Conservation (phyloP, 1,284 basidiomycete species). For the Cutaneotrichosporon daszewskae region DNA sequence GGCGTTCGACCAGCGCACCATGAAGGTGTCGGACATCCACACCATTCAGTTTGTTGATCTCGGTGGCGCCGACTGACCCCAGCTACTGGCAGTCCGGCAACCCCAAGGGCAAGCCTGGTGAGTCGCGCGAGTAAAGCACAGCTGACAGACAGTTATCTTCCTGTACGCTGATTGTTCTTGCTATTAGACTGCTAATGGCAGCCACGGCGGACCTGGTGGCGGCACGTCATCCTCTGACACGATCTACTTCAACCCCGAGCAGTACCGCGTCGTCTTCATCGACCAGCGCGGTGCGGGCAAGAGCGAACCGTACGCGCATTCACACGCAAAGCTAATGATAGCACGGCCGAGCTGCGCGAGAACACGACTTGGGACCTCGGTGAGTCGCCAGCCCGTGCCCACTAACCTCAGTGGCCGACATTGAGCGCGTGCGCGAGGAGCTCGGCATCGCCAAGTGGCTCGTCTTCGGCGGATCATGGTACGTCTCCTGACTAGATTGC, state of each 20-base stretch:
- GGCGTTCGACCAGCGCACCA: conserved; percentile 60
- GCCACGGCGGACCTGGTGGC: conserved; percentile 35
- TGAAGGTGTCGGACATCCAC: conserved; percentile 71
- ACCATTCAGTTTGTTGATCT: conserved; percentile 62
- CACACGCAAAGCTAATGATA: conserved; percentile 33
- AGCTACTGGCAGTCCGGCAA: conserved; percentile 79
- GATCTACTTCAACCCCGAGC: conserved; percentile 71
- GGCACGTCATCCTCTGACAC: conserved; percentile 55
- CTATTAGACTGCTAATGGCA: conserved; percentile 2
- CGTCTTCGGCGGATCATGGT: conserved; percentile 89
- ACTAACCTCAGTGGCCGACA: conserved; percentile 61
- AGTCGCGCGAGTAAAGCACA: neutral
- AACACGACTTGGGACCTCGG: conserved; percentile 89
- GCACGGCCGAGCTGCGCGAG: conserved; percentile 67
- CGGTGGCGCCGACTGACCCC: neutral
- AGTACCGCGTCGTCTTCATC: conserved; percentile 63
- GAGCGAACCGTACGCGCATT: conserved; percentile 66
- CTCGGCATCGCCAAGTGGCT: conserved; percentile 76
- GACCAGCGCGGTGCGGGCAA: conserved; percentile 83
- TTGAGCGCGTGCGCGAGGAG: conserved; percentile 71
- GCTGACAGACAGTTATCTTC: conserved; percentile 61
- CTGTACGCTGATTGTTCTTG: conserved; percentile 38
- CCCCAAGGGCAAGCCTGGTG: conserved; percentile 56
- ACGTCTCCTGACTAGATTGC: conserved; percentile 30
- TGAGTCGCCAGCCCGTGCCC: neutral